Evolutionary conservation across 805 yeast species (phyloP).

Genomic region (Candida ipomoeae): DNA sequence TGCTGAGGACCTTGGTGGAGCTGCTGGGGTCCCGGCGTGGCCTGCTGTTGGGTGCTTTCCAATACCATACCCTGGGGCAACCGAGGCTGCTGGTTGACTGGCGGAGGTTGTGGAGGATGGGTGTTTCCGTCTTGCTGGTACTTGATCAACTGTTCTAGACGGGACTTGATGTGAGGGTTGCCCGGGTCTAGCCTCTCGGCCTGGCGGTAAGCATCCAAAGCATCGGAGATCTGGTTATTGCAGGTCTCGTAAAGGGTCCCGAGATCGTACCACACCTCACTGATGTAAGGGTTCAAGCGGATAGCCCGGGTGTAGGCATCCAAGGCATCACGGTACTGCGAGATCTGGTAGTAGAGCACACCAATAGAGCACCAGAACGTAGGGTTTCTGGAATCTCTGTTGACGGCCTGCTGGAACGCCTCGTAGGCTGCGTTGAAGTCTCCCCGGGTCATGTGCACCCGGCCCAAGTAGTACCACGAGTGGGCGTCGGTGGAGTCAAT

Average conservation of each 20-base stretch:
- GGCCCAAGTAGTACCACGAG: constrained; percentile 94
- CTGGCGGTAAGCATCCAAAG: constrained; percentile 93
- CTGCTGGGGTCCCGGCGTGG: constrained; percentile 11
- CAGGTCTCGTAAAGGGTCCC: constrained; percentile 97
- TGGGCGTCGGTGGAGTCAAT: constrained; percentile 90
- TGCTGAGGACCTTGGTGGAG: constrained; percentile 9
- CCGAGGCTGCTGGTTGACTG: constrained; percentile 57
- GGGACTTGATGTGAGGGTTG: constrained; percentile 89
- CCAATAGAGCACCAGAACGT: constrained; percentile 98
- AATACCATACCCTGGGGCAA: constrained; percentile 65
- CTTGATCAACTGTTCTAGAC: constrained; percentile 79
- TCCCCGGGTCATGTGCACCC: constrained; percentile 94
- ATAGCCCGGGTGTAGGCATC: constrained; percentile 98
- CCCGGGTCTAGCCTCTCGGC: constrained; percentile 94
- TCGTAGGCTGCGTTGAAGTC: constrained; percentile 96
- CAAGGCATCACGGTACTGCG: constrained; percentile 93
- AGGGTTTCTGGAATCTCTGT: constrained; percentile 93
- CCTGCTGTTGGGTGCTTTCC: constrained; percentile 33
- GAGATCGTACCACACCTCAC: constrained; percentile 98
- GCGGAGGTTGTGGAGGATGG: constrained; percentile 65
- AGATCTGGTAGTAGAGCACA: constrained; percentile 91
- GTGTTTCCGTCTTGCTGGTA: constrained; percentile 67
- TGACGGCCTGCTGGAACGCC: constrained; percentile 97
- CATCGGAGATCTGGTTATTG: constrained; percentile 91
- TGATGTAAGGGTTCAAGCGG: constrained; percentile 88